Percentiles rank a stretch among this genome's conserved stretches.
Conservation (phyloP, 257 asterid genomes). For the Jasminum sambac region DNA sequence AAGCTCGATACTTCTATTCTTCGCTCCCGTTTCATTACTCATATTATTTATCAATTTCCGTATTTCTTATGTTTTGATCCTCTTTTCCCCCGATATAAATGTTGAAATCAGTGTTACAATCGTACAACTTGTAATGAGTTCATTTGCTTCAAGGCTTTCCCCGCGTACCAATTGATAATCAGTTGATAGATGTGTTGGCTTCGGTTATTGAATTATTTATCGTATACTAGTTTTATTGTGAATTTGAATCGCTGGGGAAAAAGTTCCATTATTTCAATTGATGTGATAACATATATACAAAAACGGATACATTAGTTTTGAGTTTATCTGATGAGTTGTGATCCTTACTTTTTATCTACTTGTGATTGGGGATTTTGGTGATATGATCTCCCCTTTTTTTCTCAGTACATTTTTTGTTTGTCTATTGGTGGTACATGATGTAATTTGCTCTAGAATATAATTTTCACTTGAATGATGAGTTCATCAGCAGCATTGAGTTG, state of each 20-base stretch:
- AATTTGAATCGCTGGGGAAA: not conserved
- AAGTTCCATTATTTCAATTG: not conserved
- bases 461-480: not conserved
- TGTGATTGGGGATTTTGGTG: not conserved
- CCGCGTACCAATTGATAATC: constrained; percentile 24
- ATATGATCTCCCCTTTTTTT: not conserved
- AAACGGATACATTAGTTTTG: not conserved
- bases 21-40: not conserved
- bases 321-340: not conserved
- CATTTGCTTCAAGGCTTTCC: constrained; percentile 19
- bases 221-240: not conserved
- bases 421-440: not conserved
- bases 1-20: constrained; percentile 26
- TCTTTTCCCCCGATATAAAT: constrained; percentile 9
- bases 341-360: not conserved
- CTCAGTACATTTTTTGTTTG: not conserved
- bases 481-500: no score
- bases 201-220: constrained; percentile 9
- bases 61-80: not conserved
- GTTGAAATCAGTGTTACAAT: not conserved
- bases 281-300: not conserved
- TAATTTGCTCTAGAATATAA: not conserved
- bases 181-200: constrained; percentile 26
- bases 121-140: constrained; percentile 21
- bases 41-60: not conserved